Conservation (phyloP, 331 rosid species). For the Acacia concinna region DNA sequence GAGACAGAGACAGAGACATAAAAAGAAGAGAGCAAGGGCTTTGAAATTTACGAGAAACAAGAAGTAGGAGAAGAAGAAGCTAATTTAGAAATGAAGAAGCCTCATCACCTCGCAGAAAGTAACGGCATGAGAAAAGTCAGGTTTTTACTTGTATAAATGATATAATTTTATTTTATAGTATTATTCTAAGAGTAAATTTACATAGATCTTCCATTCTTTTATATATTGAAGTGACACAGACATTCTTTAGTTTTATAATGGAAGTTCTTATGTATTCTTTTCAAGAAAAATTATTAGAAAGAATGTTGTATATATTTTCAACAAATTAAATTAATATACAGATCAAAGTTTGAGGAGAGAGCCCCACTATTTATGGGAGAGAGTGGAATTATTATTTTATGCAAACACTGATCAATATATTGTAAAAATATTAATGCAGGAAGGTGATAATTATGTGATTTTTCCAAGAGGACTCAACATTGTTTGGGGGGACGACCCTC, state of each 20-base stretch:
- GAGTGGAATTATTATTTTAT: background rate
- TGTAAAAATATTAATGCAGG: conserved; percentile 26
- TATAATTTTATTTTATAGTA: no score
- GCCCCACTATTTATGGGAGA: background rate
- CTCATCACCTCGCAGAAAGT: background rate
- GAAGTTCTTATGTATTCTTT: background rate
- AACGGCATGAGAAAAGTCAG: no score
- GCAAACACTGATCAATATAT: background rate
- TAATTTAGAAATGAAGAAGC: conserved; percentile 15
- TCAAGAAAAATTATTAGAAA: no score
- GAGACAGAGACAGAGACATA: background rate
- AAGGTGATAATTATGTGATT: fast-evolving
- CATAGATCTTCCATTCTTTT: no score
- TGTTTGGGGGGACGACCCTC: conserved; percentile 58
- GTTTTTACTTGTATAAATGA: no score
- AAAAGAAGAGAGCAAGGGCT: background rate
- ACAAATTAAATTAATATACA: background rate
- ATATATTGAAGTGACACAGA: background rate
- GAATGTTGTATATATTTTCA: no score
- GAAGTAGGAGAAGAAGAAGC: background rate
- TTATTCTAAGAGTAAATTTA: background rate
- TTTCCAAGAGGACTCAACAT: conserved; percentile 48
- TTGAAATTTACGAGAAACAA: background rate
- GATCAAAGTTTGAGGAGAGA: background rate
- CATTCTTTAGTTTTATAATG: background rate